Conservation (phyloP, 257 asterid species). For the Lavandula angustifolia region DNA sequence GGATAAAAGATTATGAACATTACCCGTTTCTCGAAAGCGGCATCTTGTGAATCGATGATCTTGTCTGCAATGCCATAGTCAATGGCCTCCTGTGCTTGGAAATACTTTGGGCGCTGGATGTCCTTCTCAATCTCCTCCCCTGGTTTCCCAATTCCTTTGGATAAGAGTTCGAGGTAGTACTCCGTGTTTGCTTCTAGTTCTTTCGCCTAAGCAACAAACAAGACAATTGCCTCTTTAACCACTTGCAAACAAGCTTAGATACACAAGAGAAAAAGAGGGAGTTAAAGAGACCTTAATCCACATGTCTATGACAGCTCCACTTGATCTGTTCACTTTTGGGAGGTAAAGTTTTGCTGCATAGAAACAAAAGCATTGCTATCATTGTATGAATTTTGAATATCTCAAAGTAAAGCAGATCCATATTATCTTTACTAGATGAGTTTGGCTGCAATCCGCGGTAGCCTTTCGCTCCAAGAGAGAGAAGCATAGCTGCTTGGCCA, state of each 20-base stretch:
- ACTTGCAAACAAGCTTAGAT: neutral
- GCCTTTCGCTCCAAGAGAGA: conserved; percentile 79
- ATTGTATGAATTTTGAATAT: conserved; percentile 16
- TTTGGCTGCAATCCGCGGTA: conserved; percentile 74
- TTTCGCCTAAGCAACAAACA: conserved; percentile 57
- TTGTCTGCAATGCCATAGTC: conserved; percentile 88
- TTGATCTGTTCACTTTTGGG: conserved; percentile 70
- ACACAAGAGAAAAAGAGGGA: conserved; percentile 24
- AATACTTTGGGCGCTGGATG: conserved; percentile 64
- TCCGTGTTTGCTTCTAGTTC: conserved; percentile 78
- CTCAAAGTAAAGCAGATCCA: conserved; percentile 9
- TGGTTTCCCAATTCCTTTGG: conserved; percentile 82
- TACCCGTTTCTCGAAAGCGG: conserved; percentile 78
- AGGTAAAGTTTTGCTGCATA: conserved; percentile 85
- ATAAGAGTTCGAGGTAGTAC: conserved; percentile 63
- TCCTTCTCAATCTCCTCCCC: conserved; percentile 83
- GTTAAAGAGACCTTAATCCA: conserved; percentile 81
- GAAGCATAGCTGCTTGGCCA: conserved; percentile 98
- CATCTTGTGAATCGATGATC: conserved; percentile 63
- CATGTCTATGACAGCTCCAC: conserved; percentile 83
- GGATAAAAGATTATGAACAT: neutral
- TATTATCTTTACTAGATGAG: conserved; percentile 64
- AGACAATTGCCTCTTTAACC: neutral
- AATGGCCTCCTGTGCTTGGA: conserved; percentile 74
- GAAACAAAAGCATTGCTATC: conserved; percentile 10